phyloP scores from a whole-genome alignment of 441 rosid genomes.

The Mallotus repandus region DNA sequence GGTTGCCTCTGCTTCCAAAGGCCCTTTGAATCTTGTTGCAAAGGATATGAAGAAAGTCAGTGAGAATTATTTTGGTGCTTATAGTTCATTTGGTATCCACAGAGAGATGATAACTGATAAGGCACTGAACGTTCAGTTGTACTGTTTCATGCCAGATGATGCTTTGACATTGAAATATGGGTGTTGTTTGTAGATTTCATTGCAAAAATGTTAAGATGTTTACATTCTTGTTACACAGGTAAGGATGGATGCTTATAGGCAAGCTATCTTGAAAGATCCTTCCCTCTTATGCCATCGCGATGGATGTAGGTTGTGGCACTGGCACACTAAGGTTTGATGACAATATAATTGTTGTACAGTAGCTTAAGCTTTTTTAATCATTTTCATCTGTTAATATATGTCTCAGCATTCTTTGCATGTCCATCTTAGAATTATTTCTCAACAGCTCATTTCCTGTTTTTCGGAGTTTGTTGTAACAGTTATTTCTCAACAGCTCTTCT shows the following conservation, averaged over 20 bases:
- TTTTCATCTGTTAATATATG: neutral
- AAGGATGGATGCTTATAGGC: constrained; percentile 76
- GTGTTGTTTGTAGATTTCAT: constrained; percentile 3
- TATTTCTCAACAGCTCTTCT: neutral
- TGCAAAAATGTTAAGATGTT: constrained; percentile 10
- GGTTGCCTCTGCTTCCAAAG: constrained; percentile 35
- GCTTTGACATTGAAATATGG: constrained; percentile 9
- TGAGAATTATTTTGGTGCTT: constrained; percentile 82
- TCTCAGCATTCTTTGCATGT: neutral
- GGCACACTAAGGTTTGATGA: constrained; percentile 76
- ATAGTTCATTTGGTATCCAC: constrained; percentile 87
- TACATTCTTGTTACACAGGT: constrained; percentile 43
- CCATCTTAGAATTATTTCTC: neutral
- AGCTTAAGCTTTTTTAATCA: neutral
- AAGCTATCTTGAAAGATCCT: constrained; percentile 79
- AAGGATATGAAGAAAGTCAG: constrained; percentile 59
- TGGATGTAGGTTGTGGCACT: constrained; percentile 99
- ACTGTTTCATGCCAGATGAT: constrained; percentile 12
- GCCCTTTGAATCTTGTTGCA: constrained; percentile 37
- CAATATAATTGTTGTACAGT: neutral
- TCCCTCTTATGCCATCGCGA: constrained; percentile 77
- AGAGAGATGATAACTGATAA: constrained; percentile 91
- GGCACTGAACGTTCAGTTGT: constrained; percentile 37
- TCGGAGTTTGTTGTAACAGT: neutral
- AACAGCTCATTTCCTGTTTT: neutral